phyloP scores from a whole-genome alignment of 257 asterid species.

The Nemophila menziesii region DNA sequence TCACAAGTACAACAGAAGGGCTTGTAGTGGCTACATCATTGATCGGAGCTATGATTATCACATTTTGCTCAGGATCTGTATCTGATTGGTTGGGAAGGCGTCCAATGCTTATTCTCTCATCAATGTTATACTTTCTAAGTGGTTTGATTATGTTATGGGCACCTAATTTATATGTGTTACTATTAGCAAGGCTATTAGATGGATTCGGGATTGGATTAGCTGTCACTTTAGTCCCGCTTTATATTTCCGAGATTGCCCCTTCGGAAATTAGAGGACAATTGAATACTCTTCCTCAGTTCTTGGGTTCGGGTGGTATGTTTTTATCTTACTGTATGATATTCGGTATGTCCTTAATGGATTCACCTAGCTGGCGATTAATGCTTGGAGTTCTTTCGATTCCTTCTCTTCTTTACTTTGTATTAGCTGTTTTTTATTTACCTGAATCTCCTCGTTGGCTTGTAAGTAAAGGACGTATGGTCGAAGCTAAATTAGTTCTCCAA shows the following conservation, averaged over 20 bases:
- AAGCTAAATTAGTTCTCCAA: conserved; percentile 64
- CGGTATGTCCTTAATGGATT: conserved; percentile 44
- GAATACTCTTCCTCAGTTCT: conserved; percentile 73
- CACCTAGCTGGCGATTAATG: conserved; percentile 77
- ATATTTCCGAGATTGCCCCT: conserved; percentile 78
- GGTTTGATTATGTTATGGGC: conserved; percentile 82
- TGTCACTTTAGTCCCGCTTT: conserved; percentile 63
- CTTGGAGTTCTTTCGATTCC: conserved; percentile 73
- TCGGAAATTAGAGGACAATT: conserved; percentile 63
- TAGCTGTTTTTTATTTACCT: conserved; percentile 50
- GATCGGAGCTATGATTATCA: conserved; percentile 66
- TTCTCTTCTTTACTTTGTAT: conserved; percentile 45
- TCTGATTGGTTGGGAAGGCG: conserved; percentile 60
- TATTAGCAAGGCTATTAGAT: conserved; percentile 59
- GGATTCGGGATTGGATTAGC: conserved; percentile 79
- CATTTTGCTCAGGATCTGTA: conserved; percentile 71
- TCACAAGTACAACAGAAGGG: conserved; percentile 48
- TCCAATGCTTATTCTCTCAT: conserved; percentile 68
- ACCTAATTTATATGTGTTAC: conserved; percentile 60
- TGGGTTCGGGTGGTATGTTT: conserved; percentile 71
- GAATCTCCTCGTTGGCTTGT: conserved; percentile 90
- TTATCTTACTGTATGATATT: conserved; percentile 69
- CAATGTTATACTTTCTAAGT: conserved; percentile 54
- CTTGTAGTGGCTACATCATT: conserved; percentile 75
- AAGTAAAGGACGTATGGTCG: conserved; percentile 65